Evolutionary conservation across 2,329 filamentous ascomycete genomes (phyloP).

Genomic region (Pleoardoris graminearum): DNA sequence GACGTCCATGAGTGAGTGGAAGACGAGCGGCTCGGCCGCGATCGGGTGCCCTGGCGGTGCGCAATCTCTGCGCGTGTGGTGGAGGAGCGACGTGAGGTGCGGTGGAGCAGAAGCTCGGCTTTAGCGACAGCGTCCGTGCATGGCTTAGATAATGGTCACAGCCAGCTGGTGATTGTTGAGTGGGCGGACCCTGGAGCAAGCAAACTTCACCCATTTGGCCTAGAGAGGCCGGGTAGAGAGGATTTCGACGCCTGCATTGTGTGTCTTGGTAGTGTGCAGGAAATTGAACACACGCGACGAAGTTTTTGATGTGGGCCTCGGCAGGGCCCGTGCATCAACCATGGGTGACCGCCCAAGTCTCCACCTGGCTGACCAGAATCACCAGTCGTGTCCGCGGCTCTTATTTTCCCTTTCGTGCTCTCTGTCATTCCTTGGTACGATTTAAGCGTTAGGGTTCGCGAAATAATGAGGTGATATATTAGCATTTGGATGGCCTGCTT

Average conservation of each 20-base stretch:
- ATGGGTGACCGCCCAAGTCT: neutral
- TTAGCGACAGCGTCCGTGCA: slow-evolving; percentile 18
- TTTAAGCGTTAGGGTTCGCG: neutral
- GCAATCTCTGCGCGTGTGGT: slow-evolving; percentile 35
- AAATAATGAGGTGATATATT: slow-evolving; percentile 10
- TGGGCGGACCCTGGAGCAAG: neutral
- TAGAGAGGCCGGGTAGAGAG: neutral
- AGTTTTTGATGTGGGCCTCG: slow-evolving; percentile 5
- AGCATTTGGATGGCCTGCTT: neutral
- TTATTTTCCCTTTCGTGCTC: neutral
- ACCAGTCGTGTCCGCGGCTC: neutral
- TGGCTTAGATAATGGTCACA: slow-evolving; percentile 4
- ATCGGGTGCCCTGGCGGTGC: slow-evolving; percentile 32
- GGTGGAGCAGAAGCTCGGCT: slow-evolving; percentile 26
- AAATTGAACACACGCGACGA: neutral
- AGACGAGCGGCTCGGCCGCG: slow-evolving; percentile 35
- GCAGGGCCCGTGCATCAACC: neutral
- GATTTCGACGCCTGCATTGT: neutral
- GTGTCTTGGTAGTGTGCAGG: neutral
- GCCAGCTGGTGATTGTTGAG: neutral
- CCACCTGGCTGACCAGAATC: neutral
- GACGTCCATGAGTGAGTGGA: slow-evolving; percentile 40
- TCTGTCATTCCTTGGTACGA: neutral
- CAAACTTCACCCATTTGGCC: neutral
- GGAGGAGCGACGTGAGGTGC: slow-evolving; percentile 25